Evolutionary conservation across 208 protist genomes (phyloP), one percentile per base, ranked within the genome.

Genomic region (Porcisia hertigi): DNA sequence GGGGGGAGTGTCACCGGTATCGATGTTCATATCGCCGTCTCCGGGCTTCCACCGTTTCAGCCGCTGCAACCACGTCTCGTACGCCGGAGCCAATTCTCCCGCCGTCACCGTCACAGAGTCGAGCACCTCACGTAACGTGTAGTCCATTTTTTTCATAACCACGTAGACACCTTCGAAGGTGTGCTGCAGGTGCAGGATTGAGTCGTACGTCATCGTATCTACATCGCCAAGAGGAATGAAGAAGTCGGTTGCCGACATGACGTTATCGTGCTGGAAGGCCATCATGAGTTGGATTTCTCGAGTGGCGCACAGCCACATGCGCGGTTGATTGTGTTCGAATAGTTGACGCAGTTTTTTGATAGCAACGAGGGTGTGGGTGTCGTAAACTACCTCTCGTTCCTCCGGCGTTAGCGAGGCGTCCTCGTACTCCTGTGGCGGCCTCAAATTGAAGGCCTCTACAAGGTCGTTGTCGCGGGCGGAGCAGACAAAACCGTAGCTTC

Each of bases 61-160:
- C 11, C 67, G 67, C 11, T 53, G 47, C 52, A 36, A 11, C 69
- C 69, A 72, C 53, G 20, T 9, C 49, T 20, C 58, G 53, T 84
- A 84, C 47, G 62, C 60, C 4, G 71, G 72, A 9, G 75, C 70
- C 11, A 83, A 57, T 65, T 90, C 86, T 1, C 43, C 64, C 45
- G 20, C 43, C 25, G 67, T 85, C 71, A 92, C 60, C 9, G 69
- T 47, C 25, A n/a, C 83, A 8, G 89, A 92, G 57, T 96, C 92
- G 25, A 96, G 84, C 30, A 96, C 90, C 80, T 96, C 92, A 43
- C 92, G 90, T 58, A 96, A 75, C 2, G 92, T 94, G 84, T 94
- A 94, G 77, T 94, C 90, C 85, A 94, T 92, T 66, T 96, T 92
- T 58, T 96, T 94, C 92, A 96, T 96, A 4, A 94, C 90, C 43